Evolutionary conservation across 2,329 filamentous ascomycete genomes (phyloP), one percentile per base, ranked within the genome.

Genomic region (Pseudocercospora ulei): DNA sequence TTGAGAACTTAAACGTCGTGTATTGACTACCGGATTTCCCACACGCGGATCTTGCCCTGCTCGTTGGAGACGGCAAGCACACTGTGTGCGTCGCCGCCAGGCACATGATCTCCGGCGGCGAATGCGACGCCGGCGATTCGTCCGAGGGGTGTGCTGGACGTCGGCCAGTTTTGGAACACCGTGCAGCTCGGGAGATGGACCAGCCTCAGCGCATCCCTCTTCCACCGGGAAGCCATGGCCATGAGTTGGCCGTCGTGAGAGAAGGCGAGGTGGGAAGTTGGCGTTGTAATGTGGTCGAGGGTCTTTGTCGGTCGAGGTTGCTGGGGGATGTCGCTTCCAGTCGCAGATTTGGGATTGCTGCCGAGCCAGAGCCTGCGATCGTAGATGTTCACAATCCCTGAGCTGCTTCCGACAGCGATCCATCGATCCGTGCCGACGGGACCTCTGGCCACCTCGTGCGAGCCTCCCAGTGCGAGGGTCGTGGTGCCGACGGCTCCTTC

Each of bases 161-260:
- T 98, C 14, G 90, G 90, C 90, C 90, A 98, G 63, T 98, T 98
- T 55, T 80, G 78, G 70, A 90, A 98, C 12, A 96, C 84, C 1
- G 86, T 94, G 61, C 86, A 94, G 51, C 76, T 87, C 0, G 88
- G 87, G 51, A 98, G 65, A 62, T 98, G 90, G 19, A 88, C 85
- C 49, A 98, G 65, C 55, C 82, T 73, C 60, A 98, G 65, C 0
- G 87, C 84, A 63, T 95, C 86, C 58, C 80, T 80, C 71, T 94
- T 93, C 72, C 82, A 82, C 46, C 75, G 75, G 62, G 83, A 92
- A 25, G 78, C 82, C 68, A 96, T 86, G 0, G 78, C 84, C 51
- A 98, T 65, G 35, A 96, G 66, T 64, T 98, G 90, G 1, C 86
- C 86, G 61, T 96, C 88, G 0, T 82, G 78, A 9, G 84, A 82